Conservation (phyloP, 2,329 filamentous ascomycete species). For the Pseudogymnoascus verrucosus region DNA sequence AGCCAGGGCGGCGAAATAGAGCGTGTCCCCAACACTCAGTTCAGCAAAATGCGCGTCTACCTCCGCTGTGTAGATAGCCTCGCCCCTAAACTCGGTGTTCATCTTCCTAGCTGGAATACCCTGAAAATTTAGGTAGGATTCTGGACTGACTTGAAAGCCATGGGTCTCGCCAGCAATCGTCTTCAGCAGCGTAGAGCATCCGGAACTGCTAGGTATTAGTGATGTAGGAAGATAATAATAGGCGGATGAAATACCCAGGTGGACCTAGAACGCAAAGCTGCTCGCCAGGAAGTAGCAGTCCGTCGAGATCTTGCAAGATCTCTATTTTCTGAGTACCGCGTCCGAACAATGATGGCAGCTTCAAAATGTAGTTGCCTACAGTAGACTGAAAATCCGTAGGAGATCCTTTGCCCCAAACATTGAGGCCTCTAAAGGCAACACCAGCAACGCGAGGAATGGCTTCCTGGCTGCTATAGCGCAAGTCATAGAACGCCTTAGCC, state of each 20-base stretch:
- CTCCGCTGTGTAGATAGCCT: conserved; percentile 81
- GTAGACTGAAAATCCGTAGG: conserved; percentile 24
- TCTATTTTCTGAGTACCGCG: conserved; percentile 38
- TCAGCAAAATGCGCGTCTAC: conserved; percentile 76
- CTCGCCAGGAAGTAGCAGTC: conserved; percentile 61
- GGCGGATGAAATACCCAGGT: conserved; percentile 37
- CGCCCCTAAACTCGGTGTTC: conserved; percentile 69
- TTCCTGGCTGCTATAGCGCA: conserved; percentile 9
- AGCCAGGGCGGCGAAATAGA: conserved; percentile 68
- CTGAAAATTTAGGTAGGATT: conserved; percentile 75
- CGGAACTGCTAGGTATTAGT: conserved; percentile 32
- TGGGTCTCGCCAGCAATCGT: conserved; percentile 76
- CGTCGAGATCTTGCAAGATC: conserved; percentile 61
- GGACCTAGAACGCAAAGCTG: conserved; percentile 70
- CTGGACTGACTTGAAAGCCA: conserved; percentile 64
- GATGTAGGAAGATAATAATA: background rate
- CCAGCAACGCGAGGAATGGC: conserved; percentile 17
- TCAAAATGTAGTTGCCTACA: conserved; percentile 18
- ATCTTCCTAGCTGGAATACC: conserved; percentile 55
- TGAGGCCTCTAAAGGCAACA: conserved; percentile 19
- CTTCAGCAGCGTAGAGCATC: conserved; percentile 80
- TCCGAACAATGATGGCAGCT: conserved; percentile 2
- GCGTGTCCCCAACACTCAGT: conserved; percentile 69
- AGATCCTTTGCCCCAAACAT: conserved; percentile 20
- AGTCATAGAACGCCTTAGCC: conserved; percentile 9